Base-by-base conservation (phyloP, 169 alveolate species). In the Plasmodium coatneyi region DNA sequence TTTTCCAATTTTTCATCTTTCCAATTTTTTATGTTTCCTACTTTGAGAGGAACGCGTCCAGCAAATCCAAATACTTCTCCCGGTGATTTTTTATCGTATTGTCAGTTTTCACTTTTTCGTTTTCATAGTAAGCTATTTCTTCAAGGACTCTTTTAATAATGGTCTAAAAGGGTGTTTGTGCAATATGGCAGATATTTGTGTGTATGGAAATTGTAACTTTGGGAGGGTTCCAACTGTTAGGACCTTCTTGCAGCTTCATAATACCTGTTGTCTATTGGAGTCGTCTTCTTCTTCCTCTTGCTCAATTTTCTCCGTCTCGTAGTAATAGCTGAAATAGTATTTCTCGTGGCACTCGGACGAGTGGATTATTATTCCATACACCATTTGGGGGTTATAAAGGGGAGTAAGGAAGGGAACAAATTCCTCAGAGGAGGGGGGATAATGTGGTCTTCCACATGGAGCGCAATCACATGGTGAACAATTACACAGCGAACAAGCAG, bases 341-440 rank as follows among this genome's bases (percentile, higher is more conserved):
- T 83, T 39, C 60, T 72, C 54, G 14, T 19, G 71, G 16, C 71
- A 49, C 52, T 84, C 84, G 7, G 93, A 72, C 54, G 86, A 72
- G 41, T 84, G 93, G 79, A 84, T 74, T 30, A 84, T 84, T 84
- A 84, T 74, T 41, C 81, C 93, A 36, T 74, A 84, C 28, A 84
- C 84, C 86, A 84, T 84, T 74, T 52, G 30, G 7, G 25, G 39
- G 54, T 49, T 49, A 43, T 80, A 28, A 19, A 43, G 36, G 49
- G 52, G 28, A 2, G 30, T 19, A 60, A 16, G 7, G 71, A 82
- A 82, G 60, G 60, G 12, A 16, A 60, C 60, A 82, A 60, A 28
- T 0, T 56, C 41, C 46, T 9, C 32, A 56, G 30, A 6, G 41
- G 10, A 28, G 71, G 36, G 39, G 49, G 2, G 52, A 49, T 49